Evolutionary conservation across 805 yeast species (phyloP).

Genomic region (Dipodascopsis uninucleata): DNA sequence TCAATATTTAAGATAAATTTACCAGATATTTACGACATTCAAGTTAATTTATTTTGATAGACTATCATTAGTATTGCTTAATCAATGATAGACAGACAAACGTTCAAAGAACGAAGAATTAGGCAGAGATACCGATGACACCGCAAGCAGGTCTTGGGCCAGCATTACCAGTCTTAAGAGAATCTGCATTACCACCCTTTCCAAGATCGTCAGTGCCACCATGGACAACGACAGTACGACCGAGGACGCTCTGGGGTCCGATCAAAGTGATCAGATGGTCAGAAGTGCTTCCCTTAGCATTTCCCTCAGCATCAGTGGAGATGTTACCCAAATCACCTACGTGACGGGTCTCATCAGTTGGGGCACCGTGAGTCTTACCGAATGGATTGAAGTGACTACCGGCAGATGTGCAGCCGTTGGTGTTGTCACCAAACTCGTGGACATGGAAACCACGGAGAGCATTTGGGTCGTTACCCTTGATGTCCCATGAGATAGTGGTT

Average conservation of each 20-base stretch:
- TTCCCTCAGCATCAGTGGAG: constrained; percentile 79
- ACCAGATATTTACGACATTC: too few relatives aligned
- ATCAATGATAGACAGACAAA: too few relatives aligned
- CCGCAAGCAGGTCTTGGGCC: constrained; percentile 96
- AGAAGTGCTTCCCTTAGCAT: constrained; percentile 83
- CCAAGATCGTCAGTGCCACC: constrained; percentile 87
- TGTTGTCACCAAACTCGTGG: constrained; percentile 97
- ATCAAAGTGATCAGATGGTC: constrained; percentile 74
- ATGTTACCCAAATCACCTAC: constrained; percentile 97
- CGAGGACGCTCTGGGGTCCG: constrained; percentile 84
- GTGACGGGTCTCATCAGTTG: constrained; percentile 72
- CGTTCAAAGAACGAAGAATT: too few relatives aligned
- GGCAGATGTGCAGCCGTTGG: constrained; percentile 98
- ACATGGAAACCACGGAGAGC: constrained; percentile 96
- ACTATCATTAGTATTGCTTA: too few relatives aligned
- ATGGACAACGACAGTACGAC: constrained; percentile 87
- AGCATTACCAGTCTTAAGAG: constrained; percentile 89
- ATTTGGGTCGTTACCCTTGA: constrained; percentile 81
- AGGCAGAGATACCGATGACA: constrained; percentile 32
- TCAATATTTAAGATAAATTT: too few relatives aligned
- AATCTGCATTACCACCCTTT: constrained; percentile 82
- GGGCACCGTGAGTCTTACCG: constrained; percentile 86
- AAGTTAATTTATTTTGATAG: too few relatives aligned
- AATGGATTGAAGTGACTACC: constrained; percentile 97
- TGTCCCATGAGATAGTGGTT: constrained; percentile 83